Evolutionary conservation across 2,329 filamentous ascomycete genomes (phyloP), one percentile per base, ranked within the genome.

Genomic region (Acarospora socialis): DNA sequence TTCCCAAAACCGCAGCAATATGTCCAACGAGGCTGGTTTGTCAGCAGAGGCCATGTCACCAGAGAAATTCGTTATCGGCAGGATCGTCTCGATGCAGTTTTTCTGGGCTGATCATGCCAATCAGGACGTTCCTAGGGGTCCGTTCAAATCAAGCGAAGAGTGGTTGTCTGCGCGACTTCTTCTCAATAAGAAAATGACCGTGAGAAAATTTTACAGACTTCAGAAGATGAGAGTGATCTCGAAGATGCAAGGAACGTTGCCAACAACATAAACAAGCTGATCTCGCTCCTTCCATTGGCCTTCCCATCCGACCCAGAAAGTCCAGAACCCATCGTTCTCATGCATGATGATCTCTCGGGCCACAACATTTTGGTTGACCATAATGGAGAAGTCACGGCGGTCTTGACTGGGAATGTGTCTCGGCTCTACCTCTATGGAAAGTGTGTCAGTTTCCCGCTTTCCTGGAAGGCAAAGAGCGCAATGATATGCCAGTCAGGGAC

Each of bases 341-440:
- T 43, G 24, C 56, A 59, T 26, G 36, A 57, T 14, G 57, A 62
- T 27, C 42, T 63, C 1, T 49, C 45, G 1, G 36, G 50, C 5
- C 37, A 46, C 2, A 63, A 65, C 34, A 55, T 65, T 6, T 39
- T 63, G 16, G 50, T 63, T 1, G 46, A 62, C 31, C 44, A 53
- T 0, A 17, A 49, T 4, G 54, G 54, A 1, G 35, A 36, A 0
- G 39, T 63, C 4, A 56, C 54, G 1, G 59, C 41, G 4, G 29
- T 63, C 0, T 62, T 3, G 57, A 63, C 38, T 65, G 57, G 57
- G 57, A 64, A 34, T 61, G 52, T 24, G 52, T 60, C 7, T 60
- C 54, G 0, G 42, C 54, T 2, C 17, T 60, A 33, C 60, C 59
- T 5, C 39, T 52, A 9, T 65, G 58, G 60, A 39, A 46, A 28